These are phyloP conservation scores for Globisporangium viniferum DNA, from an alignment of 352 stramenopile species.

Conservation along the genomic window DNA sequence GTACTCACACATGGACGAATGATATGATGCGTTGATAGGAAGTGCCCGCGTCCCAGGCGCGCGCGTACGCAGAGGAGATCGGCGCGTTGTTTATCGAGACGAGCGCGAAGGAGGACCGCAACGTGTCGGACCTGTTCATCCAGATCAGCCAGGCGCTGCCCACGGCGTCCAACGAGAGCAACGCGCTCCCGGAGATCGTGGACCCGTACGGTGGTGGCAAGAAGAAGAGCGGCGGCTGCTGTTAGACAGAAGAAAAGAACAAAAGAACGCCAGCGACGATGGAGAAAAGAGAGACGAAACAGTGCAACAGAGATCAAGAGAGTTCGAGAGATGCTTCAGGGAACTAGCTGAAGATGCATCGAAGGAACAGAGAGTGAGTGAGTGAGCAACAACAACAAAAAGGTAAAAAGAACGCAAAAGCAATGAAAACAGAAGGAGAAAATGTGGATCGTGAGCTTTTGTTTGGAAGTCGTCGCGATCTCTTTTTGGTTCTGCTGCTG, in stretches of 20 bases:
- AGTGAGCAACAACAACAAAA: no score
- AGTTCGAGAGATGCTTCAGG: background rate
- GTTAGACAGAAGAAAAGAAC: conserved; percentile 27
- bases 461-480: no score
- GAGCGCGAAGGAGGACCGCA: conserved; percentile 92
- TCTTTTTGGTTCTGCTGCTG: no score
- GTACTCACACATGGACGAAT: background rate
- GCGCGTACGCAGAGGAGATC: conserved; percentile 91
- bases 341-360: background rate
- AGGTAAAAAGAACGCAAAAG: background rate
- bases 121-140: conserved; percentile 93
- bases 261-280: background rate
- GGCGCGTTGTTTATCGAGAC: conserved; percentile 93
- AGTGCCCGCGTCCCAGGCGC: conserved; percentile 80
- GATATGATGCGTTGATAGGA: conserved; percentile 35
- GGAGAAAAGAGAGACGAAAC: background rate
- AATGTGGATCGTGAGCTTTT: no score
- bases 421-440: no score
- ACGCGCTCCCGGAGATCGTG: conserved; percentile 82
- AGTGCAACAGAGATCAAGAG: background rate
- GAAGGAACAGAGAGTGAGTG: no score
- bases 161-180: conserved; percentile 67
- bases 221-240: conserved; percentile 83
- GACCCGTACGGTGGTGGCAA: conserved; percentile 81
- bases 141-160: conserved; percentile 84